These are phyloP conservation scores for Pseudopediastrum boryanum DNA, from an alignment of 139 green algal genomes.

Conservation along the genomic window DNA sequence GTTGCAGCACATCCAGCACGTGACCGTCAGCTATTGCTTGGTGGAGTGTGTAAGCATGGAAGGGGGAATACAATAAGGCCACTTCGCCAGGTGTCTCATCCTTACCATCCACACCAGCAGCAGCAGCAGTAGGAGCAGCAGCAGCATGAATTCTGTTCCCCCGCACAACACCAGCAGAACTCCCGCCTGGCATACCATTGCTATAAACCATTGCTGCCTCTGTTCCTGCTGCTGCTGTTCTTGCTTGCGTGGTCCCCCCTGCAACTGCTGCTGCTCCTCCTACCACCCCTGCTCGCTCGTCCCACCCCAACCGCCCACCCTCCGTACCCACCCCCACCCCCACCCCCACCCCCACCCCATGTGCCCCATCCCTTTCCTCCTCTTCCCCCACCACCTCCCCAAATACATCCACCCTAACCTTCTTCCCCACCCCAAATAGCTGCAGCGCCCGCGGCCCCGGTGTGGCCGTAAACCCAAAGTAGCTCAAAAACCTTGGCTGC, in stretches of 20 bases:
- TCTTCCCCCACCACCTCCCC: not conserved
- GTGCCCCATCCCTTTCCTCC: not conserved
- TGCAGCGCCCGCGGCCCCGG: conserved; percentile 41
- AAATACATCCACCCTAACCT: conserved; percentile 34
- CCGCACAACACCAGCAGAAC: too few species aligned
- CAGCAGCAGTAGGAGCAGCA: too few species aligned
- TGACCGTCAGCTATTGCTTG: conserved; percentile 41
- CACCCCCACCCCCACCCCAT: too few species aligned
- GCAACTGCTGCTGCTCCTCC: not conserved
- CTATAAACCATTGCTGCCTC: not conserved
- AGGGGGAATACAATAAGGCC: conserved; percentile 36
- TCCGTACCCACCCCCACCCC: too few species aligned
- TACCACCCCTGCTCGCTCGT: too few species aligned
- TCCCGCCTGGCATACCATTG: too few species aligned
- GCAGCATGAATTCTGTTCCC: too few species aligned
- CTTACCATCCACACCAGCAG: too few species aligned
- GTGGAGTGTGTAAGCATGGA: conserved; percentile 43
- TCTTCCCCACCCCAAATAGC: conserved; percentile 43
- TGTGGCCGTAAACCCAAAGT: conserved; percentile 52
- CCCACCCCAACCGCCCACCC: too few species aligned
- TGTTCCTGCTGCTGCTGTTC: not conserved
- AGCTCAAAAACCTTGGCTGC: conserved; percentile 42
- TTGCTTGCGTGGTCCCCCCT: not conserved
- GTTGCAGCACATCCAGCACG: conserved; percentile 45
- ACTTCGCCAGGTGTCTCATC: too few species aligned